These are phyloP conservation scores for Pythium dissimile DNA, from an alignment of 352 stramenopile species.

Conservation along the genomic window DNA sequence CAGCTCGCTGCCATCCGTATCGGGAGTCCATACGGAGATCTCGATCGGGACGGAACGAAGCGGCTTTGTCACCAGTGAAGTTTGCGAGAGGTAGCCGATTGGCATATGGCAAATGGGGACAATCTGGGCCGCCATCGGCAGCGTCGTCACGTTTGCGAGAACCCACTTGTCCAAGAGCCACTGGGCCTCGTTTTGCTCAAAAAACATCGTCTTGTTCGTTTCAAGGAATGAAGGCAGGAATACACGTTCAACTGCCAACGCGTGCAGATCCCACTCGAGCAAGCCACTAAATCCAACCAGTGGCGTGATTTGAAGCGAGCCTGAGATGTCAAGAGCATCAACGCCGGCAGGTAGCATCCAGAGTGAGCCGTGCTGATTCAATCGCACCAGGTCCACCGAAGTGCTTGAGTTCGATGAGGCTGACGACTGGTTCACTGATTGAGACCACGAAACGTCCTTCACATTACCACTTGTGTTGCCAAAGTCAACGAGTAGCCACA, in stretches of 20 bases:
- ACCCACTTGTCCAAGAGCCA: slow-evolving; percentile 2
- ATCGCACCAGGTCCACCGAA: neutral
- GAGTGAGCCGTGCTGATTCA: neutral
- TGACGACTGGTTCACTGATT: neutral
- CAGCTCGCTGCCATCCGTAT: slow-evolving; percentile 13
- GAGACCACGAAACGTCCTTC: slow-evolving; percentile 19
- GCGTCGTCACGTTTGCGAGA: neutral
- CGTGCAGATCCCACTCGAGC: neutral
- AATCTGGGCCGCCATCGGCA: neutral
- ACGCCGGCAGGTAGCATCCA: slow-evolving; percentile 1
- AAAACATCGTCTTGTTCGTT: no score
- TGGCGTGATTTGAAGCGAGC: slow-evolving; percentile 6
- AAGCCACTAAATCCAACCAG: slow-evolving; percentile 11
- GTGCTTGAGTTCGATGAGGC: neutral
- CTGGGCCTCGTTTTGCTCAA: neutral
- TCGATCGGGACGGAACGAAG: slow-evolving; percentile 6
- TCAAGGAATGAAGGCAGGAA: neutral
- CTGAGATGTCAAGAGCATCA: neutral
- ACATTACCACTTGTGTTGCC: neutral
- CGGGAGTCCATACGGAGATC: slow-evolving; percentile 4
- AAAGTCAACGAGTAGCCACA: slow-evolving; percentile 17
- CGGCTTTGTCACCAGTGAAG: slow-evolving; percentile 14
- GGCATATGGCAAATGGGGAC: slow-evolving; percentile 9
- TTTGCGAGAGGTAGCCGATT: neutral
- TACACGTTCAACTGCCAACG: slow-evolving; percentile 7